Percentiles rank a stretch among this genome's conserved stretches.
phyloP scores from a whole-genome alignment of 805 yeast genomes.

The Limtongozyma cylindracea region DNA sequence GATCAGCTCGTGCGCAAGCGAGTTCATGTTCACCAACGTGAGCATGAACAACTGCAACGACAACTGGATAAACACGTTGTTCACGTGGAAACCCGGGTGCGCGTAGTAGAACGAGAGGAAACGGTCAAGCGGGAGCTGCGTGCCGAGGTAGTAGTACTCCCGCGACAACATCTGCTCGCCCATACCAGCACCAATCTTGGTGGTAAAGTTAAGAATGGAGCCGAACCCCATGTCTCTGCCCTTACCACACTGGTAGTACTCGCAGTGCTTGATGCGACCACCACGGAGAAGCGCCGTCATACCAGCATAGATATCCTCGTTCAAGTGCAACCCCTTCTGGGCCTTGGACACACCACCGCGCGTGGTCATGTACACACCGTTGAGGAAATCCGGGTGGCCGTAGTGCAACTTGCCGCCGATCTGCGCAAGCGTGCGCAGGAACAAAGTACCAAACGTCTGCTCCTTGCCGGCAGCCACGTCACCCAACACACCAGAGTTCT shows the following conservation, averaged over 20 bases:
- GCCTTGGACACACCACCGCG: slow-evolving; percentile 81
- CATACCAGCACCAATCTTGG: slow-evolving; percentile 85
- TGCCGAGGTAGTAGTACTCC: slow-evolving; percentile 62
- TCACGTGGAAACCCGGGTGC: slow-evolving; percentile 71
- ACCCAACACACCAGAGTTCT: slow-evolving; percentile 65
- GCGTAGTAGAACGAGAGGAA: slow-evolving; percentile 69
- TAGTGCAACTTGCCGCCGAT: slow-evolving; percentile 72
- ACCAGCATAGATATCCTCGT: slow-evolving; percentile 79
- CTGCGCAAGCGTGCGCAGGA: slow-evolving; percentile 64
- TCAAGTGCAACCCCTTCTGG: slow-evolving; percentile 64
- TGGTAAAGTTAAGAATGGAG: slow-evolving; percentile 63
- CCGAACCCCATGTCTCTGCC: slow-evolving; percentile 81
- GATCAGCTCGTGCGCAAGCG: slow-evolving; percentile 50
- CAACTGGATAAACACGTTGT: slow-evolving; percentile 52
- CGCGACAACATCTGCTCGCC: slow-evolving; percentile 75
- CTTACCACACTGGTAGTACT: slow-evolving; percentile 75
- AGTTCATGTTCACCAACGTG: slow-evolving; percentile 41
- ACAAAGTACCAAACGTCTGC: slow-evolving; percentile 70
- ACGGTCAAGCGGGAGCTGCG: slow-evolving; percentile 59
- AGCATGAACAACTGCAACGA: slow-evolving; percentile 52
- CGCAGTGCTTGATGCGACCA: slow-evolving; percentile 74
- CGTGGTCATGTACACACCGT: slow-evolving; percentile 53
- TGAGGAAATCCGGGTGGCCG: slow-evolving; percentile 75
- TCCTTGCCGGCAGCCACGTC: slow-evolving; percentile 84
- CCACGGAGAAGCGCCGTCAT: slow-evolving; percentile 67